Evolutionary conservation across 306 rosid species (phyloP).

Genomic region (Acacia confusa): DNA sequence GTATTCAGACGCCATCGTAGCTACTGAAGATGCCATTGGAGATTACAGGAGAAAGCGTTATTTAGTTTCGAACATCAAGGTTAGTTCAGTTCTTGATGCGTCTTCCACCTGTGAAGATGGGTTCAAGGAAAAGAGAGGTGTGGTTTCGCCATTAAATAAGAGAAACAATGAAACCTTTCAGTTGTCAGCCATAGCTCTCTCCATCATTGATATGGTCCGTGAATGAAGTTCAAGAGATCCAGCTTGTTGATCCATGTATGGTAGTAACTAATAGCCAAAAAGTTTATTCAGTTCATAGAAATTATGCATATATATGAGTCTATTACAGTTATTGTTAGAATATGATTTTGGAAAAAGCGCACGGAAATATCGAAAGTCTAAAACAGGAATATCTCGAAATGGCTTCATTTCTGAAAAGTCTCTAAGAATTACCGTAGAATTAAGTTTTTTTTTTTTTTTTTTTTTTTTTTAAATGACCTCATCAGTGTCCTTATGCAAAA

Average conservation of each 20-base stretch:
- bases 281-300: too few species aligned
- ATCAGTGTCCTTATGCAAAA: too few species aligned
- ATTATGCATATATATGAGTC: too few species aligned
- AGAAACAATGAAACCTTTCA: constrained; percentile 56
- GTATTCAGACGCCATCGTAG: constrained; percentile 40
- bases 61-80: constrained; percentile 40
- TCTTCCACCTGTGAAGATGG: constrained; percentile 80
- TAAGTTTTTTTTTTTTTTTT: too few species aligned
- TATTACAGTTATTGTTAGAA: too few species aligned
- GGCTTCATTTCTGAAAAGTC: too few species aligned
- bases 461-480: too few species aligned
- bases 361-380: too few species aligned
- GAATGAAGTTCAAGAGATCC: not conserved
- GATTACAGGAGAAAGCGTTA: constrained; percentile 49
- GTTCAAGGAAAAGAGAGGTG: constrained; percentile 40
- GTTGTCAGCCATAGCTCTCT: constrained; percentile 68
- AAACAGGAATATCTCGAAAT: too few species aligned
- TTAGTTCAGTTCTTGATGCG: constrained; percentile 60
- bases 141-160: constrained; percentile 57
- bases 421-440: too few species aligned
- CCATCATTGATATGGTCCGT: constrained; percentile 51
- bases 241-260: not conserved
- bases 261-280: too few species aligned
- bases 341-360: too few species aligned
- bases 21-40: constrained; percentile 42